A percentile compares a stretch with the other conserved stretches of the same genome.
phyloP scores from a whole-genome alignment of 2,329 filamentous ascomycete species.

The Xylariales sp. region DNA sequence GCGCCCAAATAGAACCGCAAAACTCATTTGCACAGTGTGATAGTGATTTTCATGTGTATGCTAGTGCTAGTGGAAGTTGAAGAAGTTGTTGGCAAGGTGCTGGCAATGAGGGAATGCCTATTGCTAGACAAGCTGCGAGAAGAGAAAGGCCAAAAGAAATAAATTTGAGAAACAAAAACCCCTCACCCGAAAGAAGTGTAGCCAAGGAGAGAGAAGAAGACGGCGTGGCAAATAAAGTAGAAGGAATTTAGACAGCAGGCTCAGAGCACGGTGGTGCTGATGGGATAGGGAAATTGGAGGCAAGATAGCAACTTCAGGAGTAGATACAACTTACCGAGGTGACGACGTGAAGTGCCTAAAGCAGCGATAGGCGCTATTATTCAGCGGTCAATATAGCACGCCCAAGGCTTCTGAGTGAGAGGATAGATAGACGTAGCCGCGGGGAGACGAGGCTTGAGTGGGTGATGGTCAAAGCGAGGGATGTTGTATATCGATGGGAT shows the following conservation, averaged over 20 bases:
- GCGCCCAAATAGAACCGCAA: background rate
- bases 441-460: background rate
- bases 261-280: background rate
- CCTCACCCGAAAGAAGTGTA: background rate
- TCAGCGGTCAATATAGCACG: constrained; percentile 5
- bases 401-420: background rate
- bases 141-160: background rate
- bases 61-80: background rate
- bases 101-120: background rate
- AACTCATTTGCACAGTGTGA: background rate
- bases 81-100: background rate
- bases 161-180: too few species aligned
- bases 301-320: background rate
- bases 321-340: constrained; percentile 22
- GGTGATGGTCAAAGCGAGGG: background rate
- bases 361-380: background rate
- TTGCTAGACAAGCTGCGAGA: background rate
- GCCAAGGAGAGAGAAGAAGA: background rate
- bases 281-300: background rate
- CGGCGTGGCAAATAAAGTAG: background rate
- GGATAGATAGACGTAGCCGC: background rate
- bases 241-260: background rate
- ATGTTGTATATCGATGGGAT: background rate
- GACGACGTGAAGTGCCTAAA: constrained; percentile 2
- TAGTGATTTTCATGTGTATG: background rate